These are phyloP conservation scores for Fraxinus americana DNA, from an alignment of 257 asterid species.

Conservation along the genomic window DNA sequence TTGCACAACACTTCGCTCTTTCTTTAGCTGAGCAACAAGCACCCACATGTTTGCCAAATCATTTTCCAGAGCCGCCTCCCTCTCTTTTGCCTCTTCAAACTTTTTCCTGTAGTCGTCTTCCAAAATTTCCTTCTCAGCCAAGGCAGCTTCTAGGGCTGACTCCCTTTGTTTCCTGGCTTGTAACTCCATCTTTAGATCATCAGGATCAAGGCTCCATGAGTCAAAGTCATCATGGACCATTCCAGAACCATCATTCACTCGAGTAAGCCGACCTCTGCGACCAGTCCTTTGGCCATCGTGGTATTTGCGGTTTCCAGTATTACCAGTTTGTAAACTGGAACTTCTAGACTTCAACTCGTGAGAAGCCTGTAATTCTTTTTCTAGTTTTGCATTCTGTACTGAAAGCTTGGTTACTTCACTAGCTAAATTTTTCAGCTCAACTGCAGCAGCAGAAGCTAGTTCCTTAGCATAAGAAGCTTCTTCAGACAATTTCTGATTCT, in stretches of 20 bases:
- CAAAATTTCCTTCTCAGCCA: conserved; percentile 82
- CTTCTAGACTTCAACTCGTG: conserved; percentile 64
- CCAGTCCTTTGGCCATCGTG: conserved; percentile 54
- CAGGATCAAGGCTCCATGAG: conserved; percentile 71
- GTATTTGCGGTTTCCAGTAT: conserved; percentile 57
- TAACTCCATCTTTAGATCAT: conserved; percentile 81
- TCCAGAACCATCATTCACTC: conserved; percentile 55
- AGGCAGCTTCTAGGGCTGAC: conserved; percentile 79
- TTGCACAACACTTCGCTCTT: conserved; percentile 53
- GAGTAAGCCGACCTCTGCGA: conserved; percentile 66
- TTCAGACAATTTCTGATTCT: conserved; percentile 85
- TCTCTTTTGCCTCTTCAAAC: conserved; percentile 79
- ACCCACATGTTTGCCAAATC: conserved; percentile 99
- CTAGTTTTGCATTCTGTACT: conserved; percentile 73
- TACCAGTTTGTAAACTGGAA: conserved; percentile 42
- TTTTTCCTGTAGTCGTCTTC: conserved; percentile 82
- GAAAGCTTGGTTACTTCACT: conserved; percentile 93
- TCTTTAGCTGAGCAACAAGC: conserved; percentile 91
- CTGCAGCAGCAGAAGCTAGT: conserved; percentile 98
- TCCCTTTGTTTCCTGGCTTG: conserved; percentile 91
- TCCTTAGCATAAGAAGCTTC: conserved; percentile 98
- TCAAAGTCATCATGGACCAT: conserved; percentile 65
- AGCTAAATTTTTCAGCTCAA: conserved; percentile 85
- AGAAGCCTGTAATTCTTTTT: conserved; percentile 72
- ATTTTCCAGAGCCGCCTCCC: conserved; percentile 89